Evolutionary conservation across 2,329 filamentous ascomycete species (phyloP), one percentile per base, ranked within the genome.

Genomic region (Claviceps africana): DNA sequence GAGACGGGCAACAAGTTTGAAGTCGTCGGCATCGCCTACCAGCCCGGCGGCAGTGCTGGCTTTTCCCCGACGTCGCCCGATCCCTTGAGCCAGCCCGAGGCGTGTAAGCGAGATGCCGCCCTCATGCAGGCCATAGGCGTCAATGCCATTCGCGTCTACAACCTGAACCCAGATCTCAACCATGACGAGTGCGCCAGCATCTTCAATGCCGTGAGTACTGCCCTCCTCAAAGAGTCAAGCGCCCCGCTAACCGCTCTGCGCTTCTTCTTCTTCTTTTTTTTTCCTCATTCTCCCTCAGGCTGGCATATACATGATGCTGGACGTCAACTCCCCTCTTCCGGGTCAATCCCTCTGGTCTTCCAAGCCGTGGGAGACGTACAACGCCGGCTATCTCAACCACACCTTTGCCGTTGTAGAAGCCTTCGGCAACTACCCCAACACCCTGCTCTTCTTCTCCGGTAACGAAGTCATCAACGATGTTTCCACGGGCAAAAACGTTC

Each of bases 381-480:
- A 79, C 61, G 69, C 67, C 49, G 66, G 64, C 21, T 85, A 85
- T 64, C 68, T 83, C 53, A 83, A 83, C 69, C 77, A 79, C 58
- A 83, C 79, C 42, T 84, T 84, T 63, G 78, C 78, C 55, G 73
- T 84, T 48, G 79, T 83, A 28, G 81, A 84, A 69, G 78, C 79
- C 40, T 84, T 84, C 70, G 78, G 78, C 71, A 72, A 70, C 67
- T 84, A 83, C 62, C 79, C 79, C 61, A 84, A 84, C 69, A 80
- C 79, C 11, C 71, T 83, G n/a, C 72, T 77, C 53, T 89, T 85
- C 77, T 89, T 88, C 72, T 82, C 84, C 46, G 85, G 81, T 53
- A 89, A 89, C 67, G 85, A 89, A 69, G 82, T 88, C 62, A 86
- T 88, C 68, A 82, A 85, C 66, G 72, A 83, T 57, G 72, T 79